Percentiles rank a stretch among this genome's conserved stretches.
These are phyloP conservation scores for Erysimum cheiri DNA, from an alignment of 441 rosid genomes.

Conservation along the genomic window DNA sequence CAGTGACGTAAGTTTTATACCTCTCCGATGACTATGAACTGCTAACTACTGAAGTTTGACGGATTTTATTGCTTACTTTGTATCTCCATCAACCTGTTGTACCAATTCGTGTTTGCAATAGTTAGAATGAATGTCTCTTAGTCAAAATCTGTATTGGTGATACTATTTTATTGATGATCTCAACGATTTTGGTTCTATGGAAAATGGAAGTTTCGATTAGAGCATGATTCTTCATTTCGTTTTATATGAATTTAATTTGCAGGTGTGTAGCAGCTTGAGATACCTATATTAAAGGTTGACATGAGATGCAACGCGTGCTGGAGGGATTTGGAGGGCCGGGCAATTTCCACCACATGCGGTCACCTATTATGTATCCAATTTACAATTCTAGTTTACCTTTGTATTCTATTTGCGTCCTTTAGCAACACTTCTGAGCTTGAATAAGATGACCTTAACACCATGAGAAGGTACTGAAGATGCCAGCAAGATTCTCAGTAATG, in stretches of 20 bases:
- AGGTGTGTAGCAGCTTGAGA: slow-evolving; percentile 42
- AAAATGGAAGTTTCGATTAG: neutral
- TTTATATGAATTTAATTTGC: slow-evolving; percentile 26
- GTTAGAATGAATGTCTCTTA: neutral
- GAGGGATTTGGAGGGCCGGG: slow-evolving; percentile 95
- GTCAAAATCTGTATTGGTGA: neutral
- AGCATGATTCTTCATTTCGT: slow-evolving; percentile 31
- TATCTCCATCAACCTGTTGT: slow-evolving; percentile 10
- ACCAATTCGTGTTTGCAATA: slow-evolving; percentile 20
- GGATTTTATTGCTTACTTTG: slow-evolving; percentile 8
- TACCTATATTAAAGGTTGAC: slow-evolving; percentile 45
- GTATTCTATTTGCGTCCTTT: slow-evolving; percentile 3
- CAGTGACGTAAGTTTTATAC: slow-evolving; percentile 1
- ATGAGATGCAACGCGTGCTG: slow-evolving; percentile 99
- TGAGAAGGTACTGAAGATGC: slow-evolving; percentile 92
- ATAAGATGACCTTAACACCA: slow-evolving; percentile 48
- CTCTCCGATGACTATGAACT: slow-evolving; percentile 5
- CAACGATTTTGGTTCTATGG: slow-evolving; percentile 9
- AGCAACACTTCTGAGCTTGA: slow-evolving; percentile 30
- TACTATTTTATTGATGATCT: slow-evolving; percentile 10
- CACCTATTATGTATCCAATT: slow-evolving; percentile 81
- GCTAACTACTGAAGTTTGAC: slow-evolving; percentile 6
- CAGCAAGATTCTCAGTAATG: slow-evolving; percentile 79
- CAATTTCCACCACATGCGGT: slow-evolving; percentile 90
- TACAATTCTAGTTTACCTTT: neutral